Percentiles rank a stretch among this genome's conserved stretches.
Evolutionary conservation across 441 rosid genomes (phyloP).

Genomic region (Mallotus repandus): DNA sequence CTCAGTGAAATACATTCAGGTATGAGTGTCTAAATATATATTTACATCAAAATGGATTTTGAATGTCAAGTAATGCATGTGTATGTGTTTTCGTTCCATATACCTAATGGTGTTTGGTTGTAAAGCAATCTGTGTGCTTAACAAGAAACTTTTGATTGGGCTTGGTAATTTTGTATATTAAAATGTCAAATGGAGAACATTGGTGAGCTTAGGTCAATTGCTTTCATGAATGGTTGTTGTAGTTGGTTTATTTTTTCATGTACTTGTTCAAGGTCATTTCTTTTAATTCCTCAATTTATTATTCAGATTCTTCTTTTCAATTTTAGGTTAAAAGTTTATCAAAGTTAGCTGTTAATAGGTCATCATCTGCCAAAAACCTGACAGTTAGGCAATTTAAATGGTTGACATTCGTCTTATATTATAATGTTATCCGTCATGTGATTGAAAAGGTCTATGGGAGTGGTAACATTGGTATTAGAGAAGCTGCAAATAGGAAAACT

Average conservation of each 20-base stretch:
- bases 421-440: not conserved
- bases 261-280: too few species aligned
- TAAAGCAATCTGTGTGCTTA: not conserved
- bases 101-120: not conserved
- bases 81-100: too few species aligned
- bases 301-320: not conserved
- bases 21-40: constrained; percentile 26
- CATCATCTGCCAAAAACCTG: not conserved
- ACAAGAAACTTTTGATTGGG: not conserved
- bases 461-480: not conserved
- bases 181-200: not conserved
- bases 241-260: too few species aligned
- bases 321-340: not conserved
- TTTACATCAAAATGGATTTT: not conserved
- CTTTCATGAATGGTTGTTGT: not conserved
- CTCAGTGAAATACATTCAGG: constrained; percentile 83
- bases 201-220: not conserved
- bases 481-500: not conserved
- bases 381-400: not conserved
- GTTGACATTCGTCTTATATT: not conserved
- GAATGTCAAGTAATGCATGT: not conserved
- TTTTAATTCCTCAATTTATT: not conserved
- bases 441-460: not conserved
- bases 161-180: not conserved
- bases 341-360: not conserved